phyloP scores from a whole-genome alignment of 1,139 yeast genomes.

The Hansenula sp. region DNA sequence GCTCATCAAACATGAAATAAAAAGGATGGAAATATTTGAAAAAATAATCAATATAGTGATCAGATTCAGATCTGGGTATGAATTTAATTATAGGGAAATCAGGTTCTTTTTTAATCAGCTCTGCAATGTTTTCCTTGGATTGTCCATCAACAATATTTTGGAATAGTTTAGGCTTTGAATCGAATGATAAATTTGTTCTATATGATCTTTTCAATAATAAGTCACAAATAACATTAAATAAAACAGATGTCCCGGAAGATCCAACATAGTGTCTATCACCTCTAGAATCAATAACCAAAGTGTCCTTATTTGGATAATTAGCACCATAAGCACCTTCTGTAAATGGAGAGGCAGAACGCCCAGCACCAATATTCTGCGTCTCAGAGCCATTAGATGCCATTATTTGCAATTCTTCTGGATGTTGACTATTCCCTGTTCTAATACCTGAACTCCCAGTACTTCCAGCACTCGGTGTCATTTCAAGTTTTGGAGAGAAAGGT shows the following conservation, averaged over 20 bases:
- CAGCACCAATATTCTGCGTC: too few species aligned
- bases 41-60: conserved; percentile 31
- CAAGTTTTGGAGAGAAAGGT: conserved; percentile 17
- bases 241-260: conserved; percentile 36
- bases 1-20: conserved; percentile 34
- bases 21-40: conserved; percentile 38
- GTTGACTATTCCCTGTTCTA: too few species aligned
- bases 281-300: conserved; percentile 34
- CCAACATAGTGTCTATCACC: conserved; percentile 42
- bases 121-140: conserved; percentile 4
- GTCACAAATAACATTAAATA: conserved; percentile 36
- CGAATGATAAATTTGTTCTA: conserved; percentile 23
- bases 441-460: not conserved
- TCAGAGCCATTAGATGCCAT: too few species aligned
- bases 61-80: conserved; percentile 29
- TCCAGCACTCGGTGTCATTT: not conserved
- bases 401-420: too few species aligned
- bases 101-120: conserved; percentile 6
- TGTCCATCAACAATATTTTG: conserved; percentile 6
- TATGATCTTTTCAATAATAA: conserved; percentile 33
- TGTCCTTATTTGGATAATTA: conserved; percentile 25
- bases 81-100: conserved; percentile 31
- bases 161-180: conserved; percentile 19
- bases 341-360: too few species aligned
- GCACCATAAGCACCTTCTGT: conserved; percentile 1